A percentile compares a stretch with the other conserved stretches of the same genome.
phyloP scores from a whole-genome alignment of 2,329 filamentous ascomycete species.

The Ilyonectria mors-panacis region DNA sequence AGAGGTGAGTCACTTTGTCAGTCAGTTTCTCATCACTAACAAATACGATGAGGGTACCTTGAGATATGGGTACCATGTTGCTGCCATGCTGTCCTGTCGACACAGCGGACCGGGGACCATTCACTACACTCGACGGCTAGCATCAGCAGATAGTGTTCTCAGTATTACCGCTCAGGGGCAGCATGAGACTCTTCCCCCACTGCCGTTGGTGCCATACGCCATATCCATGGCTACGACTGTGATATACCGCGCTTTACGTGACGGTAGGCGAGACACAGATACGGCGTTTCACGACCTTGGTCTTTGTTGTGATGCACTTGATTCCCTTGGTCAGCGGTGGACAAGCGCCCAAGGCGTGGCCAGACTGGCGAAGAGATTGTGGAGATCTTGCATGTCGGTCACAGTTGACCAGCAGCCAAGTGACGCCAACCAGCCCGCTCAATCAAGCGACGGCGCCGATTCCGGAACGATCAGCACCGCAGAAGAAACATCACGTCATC shows the following conservation, averaged over 20 bases:
- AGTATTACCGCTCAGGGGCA: slow-evolving; percentile 1
- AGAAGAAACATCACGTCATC: not conserved
- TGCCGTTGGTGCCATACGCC: slow-evolving; percentile 30
- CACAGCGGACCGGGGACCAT: slow-evolving; percentile 27
- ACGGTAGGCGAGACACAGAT: slow-evolving; percentile 16
- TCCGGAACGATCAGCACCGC: not conserved
- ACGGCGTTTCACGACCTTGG: slow-evolving; percentile 21
- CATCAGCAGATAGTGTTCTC: slow-evolving; percentile 27
- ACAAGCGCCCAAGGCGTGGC: slow-evolving; percentile 29
- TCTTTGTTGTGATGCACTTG: slow-evolving; percentile 29
- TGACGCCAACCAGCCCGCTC: not conserved
- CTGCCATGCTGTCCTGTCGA: slow-evolving; percentile 33
- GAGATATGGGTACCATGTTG: slow-evolving; percentile 35
- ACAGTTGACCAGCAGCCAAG: not conserved
- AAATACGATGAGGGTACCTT: slow-evolving; percentile 12
- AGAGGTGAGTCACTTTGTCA: slow-evolving; percentile 14
- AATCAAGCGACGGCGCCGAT: not conserved
- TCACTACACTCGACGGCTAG: slow-evolving; percentile 20
- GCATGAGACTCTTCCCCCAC: slow-evolving; percentile 24
- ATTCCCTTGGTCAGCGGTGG: slow-evolving; percentile 24
- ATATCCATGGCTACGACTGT: slow-evolving; percentile 32
- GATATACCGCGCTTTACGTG: slow-evolving; percentile 32
- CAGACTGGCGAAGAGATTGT: slow-evolving; percentile 20
- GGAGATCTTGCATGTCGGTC: slow-evolving; percentile 6
- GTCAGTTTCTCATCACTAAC: not conserved